These are phyloP conservation scores for Podaxis sp. DNA, from an alignment of 768 basidiomycete genomes.

Conservation along the genomic window DNA sequence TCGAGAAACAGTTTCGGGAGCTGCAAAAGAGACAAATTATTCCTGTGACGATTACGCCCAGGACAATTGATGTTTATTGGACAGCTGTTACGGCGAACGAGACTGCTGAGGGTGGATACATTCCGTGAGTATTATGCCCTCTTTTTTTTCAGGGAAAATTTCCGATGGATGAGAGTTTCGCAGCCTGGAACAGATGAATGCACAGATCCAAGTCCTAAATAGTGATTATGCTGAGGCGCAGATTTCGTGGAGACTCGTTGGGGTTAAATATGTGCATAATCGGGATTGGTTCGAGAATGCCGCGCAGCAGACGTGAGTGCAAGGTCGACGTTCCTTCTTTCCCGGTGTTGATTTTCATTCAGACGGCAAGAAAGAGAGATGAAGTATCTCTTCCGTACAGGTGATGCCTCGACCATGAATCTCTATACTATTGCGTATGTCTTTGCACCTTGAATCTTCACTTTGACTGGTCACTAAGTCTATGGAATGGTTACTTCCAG, in stretches of 20 bases:
- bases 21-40: slow-evolving; percentile 6
- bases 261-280: slow-evolving; percentile 38
- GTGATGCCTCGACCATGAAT: slow-evolving; percentile 36
- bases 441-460: neutral
- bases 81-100: slow-evolving; percentile 31
- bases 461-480: slow-evolving; percentile 3
- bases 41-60: neutral
- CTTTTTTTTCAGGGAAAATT: neutral
- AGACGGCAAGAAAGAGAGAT: slow-evolving; percentile 33
- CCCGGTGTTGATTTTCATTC: slow-evolving; percentile 1
- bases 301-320: slow-evolving; percentile 27
- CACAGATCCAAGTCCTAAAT: slow-evolving; percentile 44
- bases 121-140: slow-evolving; percentile 32
- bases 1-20: slow-evolving; percentile 1
- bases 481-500: slow-evolving; percentile 19
- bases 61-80: slow-evolving; percentile 31
- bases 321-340: neutral
- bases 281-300: slow-evolving; percentile 42
- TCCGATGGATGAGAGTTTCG: slow-evolving; percentile 10
- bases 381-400: slow-evolving; percentile 38
- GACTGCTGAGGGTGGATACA: slow-evolving; percentile 35
- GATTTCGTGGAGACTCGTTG: slow-evolving; percentile 34
- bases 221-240: slow-evolving; percentile 34
- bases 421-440: slow-evolving; percentile 37
- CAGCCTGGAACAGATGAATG: slow-evolving; percentile 34